These are phyloP conservation scores for Comarum palustre DNA, from an alignment of 306 rosid species.

Conservation along the genomic window DNA sequence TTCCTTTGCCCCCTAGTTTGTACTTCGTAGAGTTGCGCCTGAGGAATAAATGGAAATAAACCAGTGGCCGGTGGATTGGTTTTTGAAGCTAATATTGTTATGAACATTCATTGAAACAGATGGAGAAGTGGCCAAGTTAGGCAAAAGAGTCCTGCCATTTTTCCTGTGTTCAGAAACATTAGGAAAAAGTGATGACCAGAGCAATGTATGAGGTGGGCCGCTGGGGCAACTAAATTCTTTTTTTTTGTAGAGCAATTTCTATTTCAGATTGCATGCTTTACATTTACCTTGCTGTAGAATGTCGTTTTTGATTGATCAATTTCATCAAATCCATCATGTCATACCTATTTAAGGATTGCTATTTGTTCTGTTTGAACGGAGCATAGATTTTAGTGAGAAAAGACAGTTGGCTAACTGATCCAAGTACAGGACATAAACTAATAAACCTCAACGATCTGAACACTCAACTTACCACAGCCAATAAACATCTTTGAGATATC, in stretches of 20 bases:
- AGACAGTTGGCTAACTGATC: too few relatives aligned
- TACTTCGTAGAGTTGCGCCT: background rate
- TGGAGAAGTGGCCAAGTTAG: background rate
- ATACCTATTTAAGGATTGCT: background rate
- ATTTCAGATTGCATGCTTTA: background rate
- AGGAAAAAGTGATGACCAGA: conserved; percentile 8
- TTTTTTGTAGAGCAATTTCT: background rate
- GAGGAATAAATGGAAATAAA: conserved; percentile 19
- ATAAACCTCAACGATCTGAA: too few relatives aligned
- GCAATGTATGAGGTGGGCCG: conserved; percentile 6
- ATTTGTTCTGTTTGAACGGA: background rate
- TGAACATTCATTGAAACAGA: background rate
- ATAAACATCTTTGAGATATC: too few relatives aligned
- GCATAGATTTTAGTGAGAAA: too few relatives aligned
- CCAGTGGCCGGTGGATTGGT: conserved; percentile 15
- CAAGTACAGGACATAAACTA: too few relatives aligned
- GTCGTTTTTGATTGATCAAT: background rate
- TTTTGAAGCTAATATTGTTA: background rate
- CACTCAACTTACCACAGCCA: too few relatives aligned
- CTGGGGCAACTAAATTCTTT: background rate
- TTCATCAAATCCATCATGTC: background rate
- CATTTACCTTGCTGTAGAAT: background rate
- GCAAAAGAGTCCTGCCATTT: background rate
- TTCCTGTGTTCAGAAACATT: background rate
- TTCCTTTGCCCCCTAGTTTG: background rate